phyloP scores from a whole-genome alignment of 2,329 filamentous ascomycete species.

The Coniella vitis region DNA sequence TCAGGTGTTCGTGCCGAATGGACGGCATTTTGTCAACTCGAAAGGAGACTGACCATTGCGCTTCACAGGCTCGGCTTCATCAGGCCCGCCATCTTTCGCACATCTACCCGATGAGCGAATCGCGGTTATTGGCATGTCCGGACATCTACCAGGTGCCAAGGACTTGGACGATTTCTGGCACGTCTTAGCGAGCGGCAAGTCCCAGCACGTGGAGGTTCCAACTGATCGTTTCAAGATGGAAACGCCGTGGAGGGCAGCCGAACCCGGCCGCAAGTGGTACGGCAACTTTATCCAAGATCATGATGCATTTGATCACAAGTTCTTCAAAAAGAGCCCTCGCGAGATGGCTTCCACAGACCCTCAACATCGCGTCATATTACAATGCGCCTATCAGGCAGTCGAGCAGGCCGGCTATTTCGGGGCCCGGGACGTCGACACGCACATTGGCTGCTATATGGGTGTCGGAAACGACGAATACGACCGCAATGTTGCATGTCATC shows the following conservation, averaged over 20 bases:
- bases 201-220: constrained; percentile 7
- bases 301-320: constrained; percentile 31
- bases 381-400: constrained; percentile 34
- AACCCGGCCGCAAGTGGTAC: constrained; percentile 7
- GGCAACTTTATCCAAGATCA: constrained; percentile 21
- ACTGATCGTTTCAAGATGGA: not conserved
- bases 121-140: constrained; percentile 31
- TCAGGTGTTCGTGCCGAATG: too few species aligned
- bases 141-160: constrained; percentile 26
- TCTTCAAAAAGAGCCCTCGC: constrained; percentile 31
- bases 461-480: constrained; percentile 32
- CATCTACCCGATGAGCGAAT: constrained; percentile 19
- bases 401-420: constrained; percentile 21
- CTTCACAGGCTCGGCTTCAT: not conserved
- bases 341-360: constrained; percentile 32
- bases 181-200: constrained; percentile 10
- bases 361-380: constrained; percentile 30
- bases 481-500: constrained; percentile 30
- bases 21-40: too few species aligned
- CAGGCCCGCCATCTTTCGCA: not conserved
- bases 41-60: not conserved
- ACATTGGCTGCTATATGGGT: constrained; percentile 32
- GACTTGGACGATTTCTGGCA: constrained; percentile 18
- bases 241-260: not conserved
- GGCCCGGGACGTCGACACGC: not conserved